These are phyloP conservation scores for Quercus variabilis DNA, from an alignment of 306 rosid genomes.

Conservation along the genomic window DNA sequence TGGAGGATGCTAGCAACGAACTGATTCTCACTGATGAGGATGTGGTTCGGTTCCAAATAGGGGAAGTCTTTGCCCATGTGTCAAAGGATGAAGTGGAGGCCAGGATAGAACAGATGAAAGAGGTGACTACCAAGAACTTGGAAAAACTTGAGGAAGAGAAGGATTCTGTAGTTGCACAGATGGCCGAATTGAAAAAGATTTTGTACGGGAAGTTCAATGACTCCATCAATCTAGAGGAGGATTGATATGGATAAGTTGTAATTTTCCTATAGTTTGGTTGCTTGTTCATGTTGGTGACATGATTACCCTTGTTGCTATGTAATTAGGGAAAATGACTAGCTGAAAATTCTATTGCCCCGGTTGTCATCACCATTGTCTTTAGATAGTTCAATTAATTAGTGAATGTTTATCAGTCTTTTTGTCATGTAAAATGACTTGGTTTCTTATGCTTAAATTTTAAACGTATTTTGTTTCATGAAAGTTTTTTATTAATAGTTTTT, in stretches of 20 bases:
- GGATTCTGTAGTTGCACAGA: slow-evolving; percentile 66
- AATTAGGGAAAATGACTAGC: not conserved
- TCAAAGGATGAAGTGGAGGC: slow-evolving; percentile 81
- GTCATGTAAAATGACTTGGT: not conserved
- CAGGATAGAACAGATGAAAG: slow-evolving; percentile 77
- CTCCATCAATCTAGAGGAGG: slow-evolving; percentile 97
- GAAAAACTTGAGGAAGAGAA: slow-evolving; percentile 74
- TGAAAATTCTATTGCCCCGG: not conserved
- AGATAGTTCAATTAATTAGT: not conserved
- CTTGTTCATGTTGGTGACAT: not conserved
- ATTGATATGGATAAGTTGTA: slow-evolving; percentile 27
- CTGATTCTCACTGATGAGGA: slow-evolving; percentile 93
- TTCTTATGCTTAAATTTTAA: not conserved
- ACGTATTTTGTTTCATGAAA: not conserved
- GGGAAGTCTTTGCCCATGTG: slow-evolving; percentile 91
- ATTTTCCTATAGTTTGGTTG: not conserved
- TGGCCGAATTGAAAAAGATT: slow-evolving; percentile 74
- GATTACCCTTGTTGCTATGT: not conserved
- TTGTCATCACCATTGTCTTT: not conserved
- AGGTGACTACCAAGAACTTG: slow-evolving; percentile 58
- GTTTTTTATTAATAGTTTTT: not conserved
- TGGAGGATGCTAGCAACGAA: slow-evolving; percentile 90
- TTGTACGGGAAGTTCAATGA: slow-evolving; percentile 90
- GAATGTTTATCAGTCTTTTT: not conserved
- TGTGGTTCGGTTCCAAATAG: slow-evolving; percentile 76